Percentiles rank a stretch among this genome's conserved stretches.
Conservation (phyloP, 139 green algal species). For the Micromonas pusilla region DNA sequence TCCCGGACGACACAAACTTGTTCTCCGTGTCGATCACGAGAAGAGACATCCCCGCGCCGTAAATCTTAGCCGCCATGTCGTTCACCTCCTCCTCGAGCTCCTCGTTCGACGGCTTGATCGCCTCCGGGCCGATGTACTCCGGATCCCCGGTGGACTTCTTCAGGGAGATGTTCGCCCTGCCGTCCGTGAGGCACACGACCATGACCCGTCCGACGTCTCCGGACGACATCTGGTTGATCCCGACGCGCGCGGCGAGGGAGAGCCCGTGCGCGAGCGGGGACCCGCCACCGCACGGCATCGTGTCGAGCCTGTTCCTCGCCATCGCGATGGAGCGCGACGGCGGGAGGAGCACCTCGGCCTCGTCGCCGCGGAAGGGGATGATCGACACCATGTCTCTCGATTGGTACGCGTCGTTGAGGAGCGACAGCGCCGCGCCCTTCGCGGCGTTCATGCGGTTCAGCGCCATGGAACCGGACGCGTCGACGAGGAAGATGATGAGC, state of each 20-base stretch:
- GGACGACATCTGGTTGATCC: conserved; percentile 55
- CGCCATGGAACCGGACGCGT: conserved; percentile 82
- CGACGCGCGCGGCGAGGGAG: conserved; percentile 47
- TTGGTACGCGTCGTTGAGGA: conserved; percentile 90
- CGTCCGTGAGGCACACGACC: conserved; percentile 95
- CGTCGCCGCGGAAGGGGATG: conserved; percentile 96
- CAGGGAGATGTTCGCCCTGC: conserved; percentile 88
- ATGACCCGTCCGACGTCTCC: conserved; percentile 92
- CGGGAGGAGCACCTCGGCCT: conserved; percentile 93
- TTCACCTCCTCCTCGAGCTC: conserved; percentile 55
- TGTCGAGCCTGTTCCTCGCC: conserved; percentile 86
- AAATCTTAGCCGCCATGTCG: conserved; percentile 85
- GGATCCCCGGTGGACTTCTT: conserved; percentile 86
- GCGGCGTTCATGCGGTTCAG: conserved; percentile 96
- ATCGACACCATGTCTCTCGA: conserved; percentile 89
- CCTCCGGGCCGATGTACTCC: conserved; percentile 72
- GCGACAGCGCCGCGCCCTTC: conserved; percentile 91
- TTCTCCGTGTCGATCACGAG: conserved; percentile 99
- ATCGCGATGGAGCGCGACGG: conserved; percentile 96
- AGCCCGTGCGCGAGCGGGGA: conserved; percentile 93
- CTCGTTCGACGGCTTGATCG: conserved; percentile 46
- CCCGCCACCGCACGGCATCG: conserved; percentile 91
- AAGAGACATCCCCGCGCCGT: conserved; percentile 66
- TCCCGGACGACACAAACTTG: conserved; percentile 99
- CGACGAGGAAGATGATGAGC: conserved; percentile 52